Evolutionary conservation across 495 filamentous ascomycete genomes (phyloP), one percentile per base, ranked within the genome.

Genomic region (Talaromyces trachyspermus): DNA sequence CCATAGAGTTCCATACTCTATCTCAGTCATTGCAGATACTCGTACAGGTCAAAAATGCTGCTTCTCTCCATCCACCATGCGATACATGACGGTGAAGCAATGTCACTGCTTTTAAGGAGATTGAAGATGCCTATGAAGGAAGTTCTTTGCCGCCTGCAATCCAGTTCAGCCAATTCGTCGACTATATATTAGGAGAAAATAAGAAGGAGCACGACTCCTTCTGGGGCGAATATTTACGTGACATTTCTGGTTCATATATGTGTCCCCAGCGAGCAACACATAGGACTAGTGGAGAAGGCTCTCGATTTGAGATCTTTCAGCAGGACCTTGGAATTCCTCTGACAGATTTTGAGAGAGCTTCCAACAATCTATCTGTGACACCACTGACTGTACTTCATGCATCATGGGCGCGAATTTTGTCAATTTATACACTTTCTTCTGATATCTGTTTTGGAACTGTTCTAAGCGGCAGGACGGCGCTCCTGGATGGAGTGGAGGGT

Each of bases 361-460:
- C 74, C 41, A 76, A 71, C 47, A 57, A 65, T 2, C 51, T 77
- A n/a, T 75, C 76, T 0, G 67, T 79, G 0, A 78, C 86, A 1
- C 63, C 86, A 0, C 66, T 88, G 11, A 68, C 80, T 12, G 53
- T 89, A 0, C 70, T 77, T 17, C 86, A 94, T 56, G 68, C 83
- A 2, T 74, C 79, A 8, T 90, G 86, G 85, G 75, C 81, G 1
- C 67, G 69, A 15, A 53, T 82, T 0, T 57, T 94, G 1, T 61
- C 75, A 0, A 57, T 71, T 1, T 64, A 76, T 32, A 65, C 77
- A 26, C 54, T 68, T 2, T 69, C 69, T 23, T 48, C 57, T 0
- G 86, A 92, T 51, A 53, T 94, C n/a, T 89, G 85, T 63, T 92
- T 94, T 46, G 88, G 88, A 0, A 89, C 80, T 52, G 80, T 92